Conservation (phyloP, 2,329 filamentous ascomycete species). For the Phyllosticta capitalensis region DNA sequence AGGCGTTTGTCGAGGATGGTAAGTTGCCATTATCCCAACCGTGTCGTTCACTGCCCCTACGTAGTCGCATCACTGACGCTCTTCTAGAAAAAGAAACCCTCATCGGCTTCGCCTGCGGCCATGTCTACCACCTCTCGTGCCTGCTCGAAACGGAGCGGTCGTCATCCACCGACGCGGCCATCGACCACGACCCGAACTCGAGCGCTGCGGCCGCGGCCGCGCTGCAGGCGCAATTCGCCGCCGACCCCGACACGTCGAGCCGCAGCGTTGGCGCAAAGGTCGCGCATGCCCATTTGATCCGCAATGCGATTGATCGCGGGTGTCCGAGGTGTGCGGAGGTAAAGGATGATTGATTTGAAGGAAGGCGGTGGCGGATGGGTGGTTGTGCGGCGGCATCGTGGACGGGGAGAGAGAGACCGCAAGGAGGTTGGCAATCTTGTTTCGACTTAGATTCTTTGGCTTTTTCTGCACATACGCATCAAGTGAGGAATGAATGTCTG, state of each 20-base stretch:
- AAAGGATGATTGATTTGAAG: background rate
- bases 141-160: constrained; percentile 38
- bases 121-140: constrained; percentile 70
- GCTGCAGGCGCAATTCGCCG: constrained; percentile 33
- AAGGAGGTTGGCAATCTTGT: too few species aligned
- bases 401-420: background rate
- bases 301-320: constrained; percentile 57
- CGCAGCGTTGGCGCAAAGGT: constrained; percentile 78
- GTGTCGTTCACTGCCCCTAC: background rate
- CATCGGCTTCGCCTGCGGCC: constrained; percentile 71
- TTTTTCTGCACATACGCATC: too few species aligned
- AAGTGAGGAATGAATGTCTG: too few species aligned
- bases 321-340: constrained; percentile 30
- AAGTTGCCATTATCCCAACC: constrained; percentile 14
- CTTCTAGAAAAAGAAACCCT: constrained; percentile 56
- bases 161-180: background rate
- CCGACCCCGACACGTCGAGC: constrained; percentile 34
- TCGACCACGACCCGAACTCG: constrained; percentile 15
- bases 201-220: constrained; percentile 33
- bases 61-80: background rate
- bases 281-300: constrained; percentile 69
- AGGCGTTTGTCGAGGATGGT: constrained; percentile 29
- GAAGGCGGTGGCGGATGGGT: background rate
- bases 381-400: background rate
- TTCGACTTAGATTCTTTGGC: too few species aligned